A percentile compares a stretch with the other conserved stretches of the same genome.
Conservation (phyloP, 148 eudicot genomes). For the Cornus controversa region DNA sequence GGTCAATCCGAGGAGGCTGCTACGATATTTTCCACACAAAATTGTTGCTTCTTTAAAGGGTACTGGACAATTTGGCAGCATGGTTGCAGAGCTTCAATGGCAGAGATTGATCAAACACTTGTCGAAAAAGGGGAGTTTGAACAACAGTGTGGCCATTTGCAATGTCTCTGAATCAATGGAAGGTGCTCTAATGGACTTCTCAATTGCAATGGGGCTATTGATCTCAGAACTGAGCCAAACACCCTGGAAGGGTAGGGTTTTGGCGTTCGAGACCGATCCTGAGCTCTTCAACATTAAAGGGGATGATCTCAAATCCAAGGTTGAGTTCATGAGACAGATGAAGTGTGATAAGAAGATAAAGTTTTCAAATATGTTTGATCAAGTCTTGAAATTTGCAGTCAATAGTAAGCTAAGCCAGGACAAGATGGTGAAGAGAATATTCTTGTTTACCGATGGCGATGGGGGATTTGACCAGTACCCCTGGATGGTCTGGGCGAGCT, state of each 20-base stretch:
- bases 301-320: background rate
- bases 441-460: background rate
- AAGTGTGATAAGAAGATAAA: background rate
- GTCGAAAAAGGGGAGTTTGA: background rate
- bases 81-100: background rate
- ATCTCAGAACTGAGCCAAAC: background rate
- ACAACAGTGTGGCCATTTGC: background rate
- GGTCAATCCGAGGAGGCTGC: too few relatives aligned
- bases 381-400: background rate
- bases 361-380: background rate
- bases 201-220: constrained; percentile 1
- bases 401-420: background rate
- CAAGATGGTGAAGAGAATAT: background rate
- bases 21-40: background rate
- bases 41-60: background rate
- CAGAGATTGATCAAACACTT: background rate
- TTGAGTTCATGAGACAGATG: background rate
- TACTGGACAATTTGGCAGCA: background rate
- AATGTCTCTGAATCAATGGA: background rate
- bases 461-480: too few relatives aligned
- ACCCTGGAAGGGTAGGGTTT: background rate
- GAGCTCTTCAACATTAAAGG: background rate
- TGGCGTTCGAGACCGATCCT: background rate
- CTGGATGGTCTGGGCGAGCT: too few relatives aligned
- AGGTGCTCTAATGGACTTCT: background rate